phyloP scores from a whole-genome alignment of 352 stramenopile species.

The Globisporangium polare region DNA sequence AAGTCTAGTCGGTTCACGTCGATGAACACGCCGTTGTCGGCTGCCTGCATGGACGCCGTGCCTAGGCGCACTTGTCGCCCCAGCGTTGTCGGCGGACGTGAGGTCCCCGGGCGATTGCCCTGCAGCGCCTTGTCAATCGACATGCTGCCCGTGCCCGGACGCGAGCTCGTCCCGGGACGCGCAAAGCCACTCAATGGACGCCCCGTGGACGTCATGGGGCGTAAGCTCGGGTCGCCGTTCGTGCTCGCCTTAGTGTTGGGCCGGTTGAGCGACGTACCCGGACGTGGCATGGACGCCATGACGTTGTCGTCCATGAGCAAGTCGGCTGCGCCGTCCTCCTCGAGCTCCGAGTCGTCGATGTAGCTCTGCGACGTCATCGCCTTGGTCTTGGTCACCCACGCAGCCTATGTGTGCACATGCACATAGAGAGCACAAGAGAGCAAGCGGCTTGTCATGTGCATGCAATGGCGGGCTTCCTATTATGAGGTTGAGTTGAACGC shows the following conservation, averaged over 20 bases:
- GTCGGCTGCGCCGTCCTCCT: constrained; percentile 88
- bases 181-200: constrained; percentile 87
- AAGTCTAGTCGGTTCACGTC: constrained; percentile 89
- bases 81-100: constrained; percentile 84
- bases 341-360: constrained; percentile 92
- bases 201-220: constrained; percentile 82
- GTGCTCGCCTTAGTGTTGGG: constrained; percentile 54
- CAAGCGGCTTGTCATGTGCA: not conserved
- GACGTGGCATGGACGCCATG: constrained; percentile 82
- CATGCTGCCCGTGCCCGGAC: constrained; percentile 63
- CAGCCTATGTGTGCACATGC: constrained; percentile 36
- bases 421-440: not conserved
- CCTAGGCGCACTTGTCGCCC: constrained; percentile 88
- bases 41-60: constrained; percentile 85
- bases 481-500: not conserved
- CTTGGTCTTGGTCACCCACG: constrained; percentile 90
- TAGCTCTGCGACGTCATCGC: constrained; percentile 87
- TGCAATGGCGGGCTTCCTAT: not conserved
- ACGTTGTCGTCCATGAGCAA: constrained; percentile 93
- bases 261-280: constrained; percentile 86
- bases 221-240: constrained; percentile 61
- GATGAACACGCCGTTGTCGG: constrained; percentile 80
- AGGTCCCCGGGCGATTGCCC: constrained; percentile 72
- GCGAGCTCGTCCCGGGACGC: constrained; percentile 70
- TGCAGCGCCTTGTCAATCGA: constrained; percentile 76